Conservation (phyloP, 2,329 filamentous ascomycete genomes). For the Colletotrichum graminicola region DNA sequence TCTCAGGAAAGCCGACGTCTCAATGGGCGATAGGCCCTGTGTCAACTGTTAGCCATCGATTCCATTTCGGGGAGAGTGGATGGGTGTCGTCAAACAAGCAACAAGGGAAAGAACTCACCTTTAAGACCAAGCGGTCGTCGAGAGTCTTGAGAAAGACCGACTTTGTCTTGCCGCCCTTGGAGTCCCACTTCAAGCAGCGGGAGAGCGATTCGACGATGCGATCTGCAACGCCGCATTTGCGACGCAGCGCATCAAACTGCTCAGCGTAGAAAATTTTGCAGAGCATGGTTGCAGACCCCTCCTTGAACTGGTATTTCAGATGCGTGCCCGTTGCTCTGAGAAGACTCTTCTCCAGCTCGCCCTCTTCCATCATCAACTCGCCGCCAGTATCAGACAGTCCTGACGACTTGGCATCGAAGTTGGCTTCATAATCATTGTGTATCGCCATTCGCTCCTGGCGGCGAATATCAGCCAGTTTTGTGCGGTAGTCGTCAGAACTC, state of each 20-base stretch:
- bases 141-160: constrained; percentile 97
- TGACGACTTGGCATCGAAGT: constrained; percentile 48
- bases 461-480: constrained; percentile 77
- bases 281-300: constrained; percentile 93
- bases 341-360: constrained; percentile 86
- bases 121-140: constrained; percentile 93
- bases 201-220: constrained; percentile 96
- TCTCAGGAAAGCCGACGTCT: constrained; percentile 92
- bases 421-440: constrained; percentile 41
- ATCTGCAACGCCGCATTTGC: constrained; percentile 93
- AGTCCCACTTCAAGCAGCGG: constrained; percentile 97
- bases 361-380: constrained; percentile 67
- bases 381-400: constrained; percentile 51
- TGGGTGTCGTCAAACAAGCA: too few species aligned
- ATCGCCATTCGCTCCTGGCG: constrained; percentile 44
- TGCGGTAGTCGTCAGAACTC: constrained; percentile 86
- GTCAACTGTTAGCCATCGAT: constrained; percentile 36
- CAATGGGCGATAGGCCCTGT: constrained; percentile 87
- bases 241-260: constrained; percentile 93
- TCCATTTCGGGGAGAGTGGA: not conserved
- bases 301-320: constrained; percentile 94
- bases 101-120: constrained; percentile 56
- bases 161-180: constrained; percentile 97
- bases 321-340: constrained; percentile 89
- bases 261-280: constrained; percentile 99